phyloP scores from a whole-genome alignment of 1,284 basidiomycete species.

The Rhizoctonia solani region DNA sequence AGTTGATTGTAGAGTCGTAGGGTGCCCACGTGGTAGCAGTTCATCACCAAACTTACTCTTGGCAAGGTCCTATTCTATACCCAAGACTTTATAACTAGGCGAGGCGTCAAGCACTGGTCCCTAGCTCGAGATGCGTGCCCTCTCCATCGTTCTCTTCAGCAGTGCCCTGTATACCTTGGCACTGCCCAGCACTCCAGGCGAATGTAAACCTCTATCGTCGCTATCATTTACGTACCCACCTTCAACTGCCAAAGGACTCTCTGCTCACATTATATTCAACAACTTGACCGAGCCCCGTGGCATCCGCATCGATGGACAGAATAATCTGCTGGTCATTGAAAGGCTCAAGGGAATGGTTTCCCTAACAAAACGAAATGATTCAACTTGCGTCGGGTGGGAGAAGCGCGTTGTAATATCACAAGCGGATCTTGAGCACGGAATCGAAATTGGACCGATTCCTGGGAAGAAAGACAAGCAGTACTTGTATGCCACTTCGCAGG shows the following conservation, averaged over 20 bases:
- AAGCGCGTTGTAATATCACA: constrained; percentile 49
- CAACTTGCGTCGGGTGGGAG: constrained; percentile 46
- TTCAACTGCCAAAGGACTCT: constrained; percentile 44
- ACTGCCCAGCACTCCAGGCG: neutral
- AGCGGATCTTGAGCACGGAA: constrained; percentile 50
- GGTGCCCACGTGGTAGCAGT: too few species aligned
- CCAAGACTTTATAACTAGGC: too few species aligned
- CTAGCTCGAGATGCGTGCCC: neutral
- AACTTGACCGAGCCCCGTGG: constrained; percentile 50
- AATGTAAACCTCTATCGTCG: neutral
- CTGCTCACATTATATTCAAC: constrained; percentile 47
- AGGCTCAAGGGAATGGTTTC: constrained; percentile 49
- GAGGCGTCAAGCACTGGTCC: too few species aligned
- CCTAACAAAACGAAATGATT: constrained; percentile 40
- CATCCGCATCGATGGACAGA: constrained; percentile 47
- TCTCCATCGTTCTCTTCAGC: neutral
- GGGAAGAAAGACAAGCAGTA: constrained; percentile 40
- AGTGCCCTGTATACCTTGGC: neutral
- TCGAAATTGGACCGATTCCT: constrained; percentile 45
- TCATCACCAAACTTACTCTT: too few species aligned
- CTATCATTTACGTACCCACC: constrained; percentile 9
- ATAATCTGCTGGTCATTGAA: constrained; percentile 52
- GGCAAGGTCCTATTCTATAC: too few species aligned
- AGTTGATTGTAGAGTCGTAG: too few species aligned
- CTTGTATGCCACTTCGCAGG: constrained; percentile 39